A percentile compares a stretch with the other conserved stretches of the same genome.
Evolutionary conservation across 139 green algal species (phyloP).

Genomic region (Spirogloea muscicola): DNA sequence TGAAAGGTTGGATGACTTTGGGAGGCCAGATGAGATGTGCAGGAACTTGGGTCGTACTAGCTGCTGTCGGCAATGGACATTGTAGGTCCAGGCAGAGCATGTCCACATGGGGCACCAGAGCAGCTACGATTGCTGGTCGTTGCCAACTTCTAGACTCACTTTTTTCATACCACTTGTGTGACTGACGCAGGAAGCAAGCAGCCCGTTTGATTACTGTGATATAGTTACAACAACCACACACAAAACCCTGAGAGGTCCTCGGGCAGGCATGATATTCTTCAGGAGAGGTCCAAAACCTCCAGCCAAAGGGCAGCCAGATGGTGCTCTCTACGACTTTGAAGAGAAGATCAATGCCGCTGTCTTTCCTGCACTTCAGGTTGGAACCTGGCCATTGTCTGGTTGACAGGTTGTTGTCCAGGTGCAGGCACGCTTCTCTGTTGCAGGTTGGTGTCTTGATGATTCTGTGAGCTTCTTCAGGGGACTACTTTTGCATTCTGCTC

Average conservation of each 20-base stretch:
- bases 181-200: constrained; percentile 55
- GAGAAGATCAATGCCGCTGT: constrained; percentile 82
- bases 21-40: no score
- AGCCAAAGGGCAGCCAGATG: background rate
- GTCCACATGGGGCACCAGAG: no score
- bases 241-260: constrained; percentile 78
- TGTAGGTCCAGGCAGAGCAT: no score
- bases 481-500: no score
- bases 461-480: no score
- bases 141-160: background rate
- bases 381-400: no score
- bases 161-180: constrained; percentile 48
- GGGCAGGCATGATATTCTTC: constrained; percentile 86
- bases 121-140: background rate
- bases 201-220: constrained; percentile 77
- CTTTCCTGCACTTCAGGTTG: constrained; percentile 80
- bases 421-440: no score
- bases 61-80: no score
- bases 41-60: no score
- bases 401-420: no score
- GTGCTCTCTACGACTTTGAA: constrained; percentile 65
- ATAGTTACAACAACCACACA: constrained; percentile 88
- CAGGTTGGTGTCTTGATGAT: no score
- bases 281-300: constrained; percentile 51
- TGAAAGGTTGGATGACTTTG: no score